These are phyloP conservation scores for Vigna mungo DNA, from an alignment of 306 rosid genomes.

Conservation along the genomic window DNA sequence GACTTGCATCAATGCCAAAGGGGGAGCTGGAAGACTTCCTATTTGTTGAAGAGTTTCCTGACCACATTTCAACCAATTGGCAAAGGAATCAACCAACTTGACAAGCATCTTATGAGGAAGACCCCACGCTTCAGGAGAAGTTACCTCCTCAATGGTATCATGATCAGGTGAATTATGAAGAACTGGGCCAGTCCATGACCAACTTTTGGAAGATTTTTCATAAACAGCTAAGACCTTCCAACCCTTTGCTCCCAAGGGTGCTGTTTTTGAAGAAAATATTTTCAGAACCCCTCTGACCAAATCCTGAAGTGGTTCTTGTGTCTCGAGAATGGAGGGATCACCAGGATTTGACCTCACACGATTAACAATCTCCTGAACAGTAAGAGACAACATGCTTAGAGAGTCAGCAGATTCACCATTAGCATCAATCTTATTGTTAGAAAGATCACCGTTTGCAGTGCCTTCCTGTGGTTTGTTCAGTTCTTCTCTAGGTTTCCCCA, in stretches of 20 bases:
- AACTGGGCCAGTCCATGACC: slow-evolving; percentile 94
- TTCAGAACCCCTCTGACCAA: slow-evolving; percentile 97
- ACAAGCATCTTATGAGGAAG: slow-evolving; percentile 96
- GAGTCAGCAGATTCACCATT: slow-evolving; percentile 61
- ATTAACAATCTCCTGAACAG: slow-evolving; percentile 84
- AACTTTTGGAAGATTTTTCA: slow-evolving; percentile 79
- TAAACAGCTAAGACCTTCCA: slow-evolving; percentile 88
- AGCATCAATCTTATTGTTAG: slow-evolving; percentile 52
- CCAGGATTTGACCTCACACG: slow-evolving; percentile 92
- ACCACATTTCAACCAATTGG: slow-evolving; percentile 99
- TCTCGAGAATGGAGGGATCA: slow-evolving; percentile 96
- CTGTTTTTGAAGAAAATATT: slow-evolving; percentile 94
- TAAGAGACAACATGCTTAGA: slow-evolving; percentile 60
- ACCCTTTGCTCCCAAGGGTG: slow-evolving; percentile 96
- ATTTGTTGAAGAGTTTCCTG: slow-evolving; percentile 97
- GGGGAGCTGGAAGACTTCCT: slow-evolving; percentile 98
- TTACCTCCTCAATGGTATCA: slow-evolving; percentile 75
- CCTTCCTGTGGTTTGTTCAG: slow-evolving; percentile 57
- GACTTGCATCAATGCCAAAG: slow-evolving; percentile 87
- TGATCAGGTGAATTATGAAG: slow-evolving; percentile 63
- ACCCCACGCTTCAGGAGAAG: slow-evolving; percentile 94
- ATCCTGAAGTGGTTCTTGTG: slow-evolving; percentile 96
- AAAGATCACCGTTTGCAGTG: slow-evolving; percentile 50
- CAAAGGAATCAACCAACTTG: slow-evolving; percentile 95
- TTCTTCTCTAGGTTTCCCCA: slow-evolving; percentile 60